Evolutionary conservation across 805 yeast species (phyloP).

Genomic region (Candida ulmi): DNA sequence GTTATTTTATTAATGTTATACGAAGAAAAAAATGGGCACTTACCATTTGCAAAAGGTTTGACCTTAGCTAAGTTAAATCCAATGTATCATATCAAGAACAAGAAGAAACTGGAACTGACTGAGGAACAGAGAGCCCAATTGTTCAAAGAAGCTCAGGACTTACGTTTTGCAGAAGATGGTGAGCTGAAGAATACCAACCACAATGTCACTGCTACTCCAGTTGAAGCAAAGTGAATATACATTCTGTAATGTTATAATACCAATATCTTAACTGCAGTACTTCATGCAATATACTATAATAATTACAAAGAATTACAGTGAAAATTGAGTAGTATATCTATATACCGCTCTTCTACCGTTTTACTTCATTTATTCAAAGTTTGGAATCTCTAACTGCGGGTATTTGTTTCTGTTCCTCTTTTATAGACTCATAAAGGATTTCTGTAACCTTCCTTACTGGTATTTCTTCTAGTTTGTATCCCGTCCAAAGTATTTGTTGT

Average conservation of each 20-base stretch:
- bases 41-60: constrained; percentile 57
- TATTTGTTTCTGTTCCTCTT: constrained; percentile 1
- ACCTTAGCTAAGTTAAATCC: constrained; percentile 57
- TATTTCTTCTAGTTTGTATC: constrained; percentile 12
- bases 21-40: constrained; percentile 81
- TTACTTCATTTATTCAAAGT: no score
- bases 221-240: no score
- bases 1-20: constrained; percentile 57
- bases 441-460: constrained; percentile 13
- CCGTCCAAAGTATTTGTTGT: constrained; percentile 22
- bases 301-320: no score
- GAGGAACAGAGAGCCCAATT: constrained; percentile 47
- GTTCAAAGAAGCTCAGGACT: constrained; percentile 37
- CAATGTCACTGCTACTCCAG: no score
- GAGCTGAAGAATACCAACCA: constrained; percentile 14
- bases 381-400: no score
- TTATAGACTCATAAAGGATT: constrained; percentile 5
- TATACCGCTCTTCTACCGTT: no score
- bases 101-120: constrained; percentile 55
- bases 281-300: no score
- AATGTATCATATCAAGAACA: constrained; percentile 63
- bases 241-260: no score
- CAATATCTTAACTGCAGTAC: no score
- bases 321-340: no score
- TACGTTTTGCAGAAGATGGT: constrained; percentile 33